Evolutionary conservation across 345 rosid genomes (phyloP).

Genomic region (Rhodomyrtus tomentosa): DNA sequence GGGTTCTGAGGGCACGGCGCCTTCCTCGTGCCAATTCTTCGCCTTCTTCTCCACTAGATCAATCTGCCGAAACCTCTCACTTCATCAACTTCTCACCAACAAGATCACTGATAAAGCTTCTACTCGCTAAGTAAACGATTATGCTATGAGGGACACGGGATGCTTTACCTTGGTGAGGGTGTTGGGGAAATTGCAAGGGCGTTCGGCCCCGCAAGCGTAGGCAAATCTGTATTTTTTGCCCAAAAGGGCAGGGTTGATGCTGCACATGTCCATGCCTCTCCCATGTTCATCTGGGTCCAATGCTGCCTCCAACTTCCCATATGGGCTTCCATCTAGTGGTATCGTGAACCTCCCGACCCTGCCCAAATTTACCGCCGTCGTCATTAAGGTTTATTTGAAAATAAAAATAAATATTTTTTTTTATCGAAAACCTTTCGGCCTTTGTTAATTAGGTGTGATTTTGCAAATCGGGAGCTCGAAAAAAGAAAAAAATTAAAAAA

Average conservation of each 20-base stretch:
- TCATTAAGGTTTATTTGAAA: background rate
- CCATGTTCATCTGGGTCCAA: slow-evolving; percentile 89
- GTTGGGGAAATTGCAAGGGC: slow-evolving; percentile 96
- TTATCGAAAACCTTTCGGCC: background rate
- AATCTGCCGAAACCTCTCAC: slow-evolving; percentile 24
- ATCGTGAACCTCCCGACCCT: slow-evolving; percentile 92
- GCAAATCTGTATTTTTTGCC: slow-evolving; percentile 73
- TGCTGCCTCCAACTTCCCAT: slow-evolving; percentile 65
- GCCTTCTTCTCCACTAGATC: slow-evolving; percentile 65
- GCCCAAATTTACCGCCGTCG: background rate
- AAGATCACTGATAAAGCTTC: background rate
- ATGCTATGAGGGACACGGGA: background rate
- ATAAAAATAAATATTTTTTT: background rate
- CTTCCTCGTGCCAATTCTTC: slow-evolving; percentile 73
- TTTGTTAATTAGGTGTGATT: background rate
- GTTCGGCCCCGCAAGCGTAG: slow-evolving; percentile 88
- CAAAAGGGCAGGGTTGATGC: slow-evolving; percentile 61
- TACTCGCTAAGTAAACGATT: background rate
- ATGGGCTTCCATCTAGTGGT: slow-evolving; percentile 79
- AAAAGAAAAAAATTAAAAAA: background rate
- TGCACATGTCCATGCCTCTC: slow-evolving; percentile 96
- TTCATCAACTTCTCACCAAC: background rate
- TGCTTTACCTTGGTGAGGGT: slow-evolving; percentile 69
- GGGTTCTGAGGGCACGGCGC: slow-evolving; percentile 87
- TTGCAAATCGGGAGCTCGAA: background rate